These are phyloP conservation scores for Crinitomyces ghanaensis DNA, from an alignment of 805 yeast species.

Conservation along the genomic window DNA sequence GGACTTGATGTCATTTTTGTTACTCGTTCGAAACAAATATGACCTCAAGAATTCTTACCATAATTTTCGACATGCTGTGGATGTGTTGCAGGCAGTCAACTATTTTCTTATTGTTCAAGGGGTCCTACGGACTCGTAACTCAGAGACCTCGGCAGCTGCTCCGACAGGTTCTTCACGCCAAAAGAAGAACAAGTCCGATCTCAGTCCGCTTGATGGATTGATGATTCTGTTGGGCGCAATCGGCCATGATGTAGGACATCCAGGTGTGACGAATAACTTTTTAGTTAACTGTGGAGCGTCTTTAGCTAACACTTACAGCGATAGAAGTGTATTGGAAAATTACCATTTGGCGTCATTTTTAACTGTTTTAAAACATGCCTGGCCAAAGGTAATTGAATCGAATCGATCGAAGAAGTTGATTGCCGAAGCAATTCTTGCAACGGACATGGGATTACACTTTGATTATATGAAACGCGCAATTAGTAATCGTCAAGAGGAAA, in stretches of 20 bases:
- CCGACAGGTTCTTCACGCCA: background rate
- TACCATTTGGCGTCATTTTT: constrained; percentile 64
- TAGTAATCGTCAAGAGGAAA: constrained; percentile 12
- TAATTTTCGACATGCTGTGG: constrained; percentile 91
- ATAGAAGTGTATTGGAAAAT: constrained; percentile 66
- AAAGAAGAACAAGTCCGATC: background rate
- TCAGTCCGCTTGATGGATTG: constrained; percentile 36
- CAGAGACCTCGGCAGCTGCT: too few relatives aligned
- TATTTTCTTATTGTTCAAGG: constrained; percentile 34
- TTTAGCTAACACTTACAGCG: constrained; percentile 48
- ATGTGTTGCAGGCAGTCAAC: constrained; percentile 85
- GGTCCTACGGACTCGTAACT: constrained; percentile 4
- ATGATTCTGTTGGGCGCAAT: constrained; percentile 68
- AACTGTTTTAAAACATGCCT: constrained; percentile 38
- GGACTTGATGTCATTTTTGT: constrained; percentile 46
- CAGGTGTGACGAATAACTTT: constrained; percentile 82
- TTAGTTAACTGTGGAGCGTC: constrained; percentile 50
- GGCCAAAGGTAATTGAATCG: constrained; percentile 30
- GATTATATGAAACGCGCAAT: constrained; percentile 43
- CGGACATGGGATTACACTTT: constrained; percentile 89
- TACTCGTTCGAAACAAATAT: constrained; percentile 66
- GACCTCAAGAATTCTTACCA: constrained; percentile 84
- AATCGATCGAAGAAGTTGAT: constrained; percentile 13
- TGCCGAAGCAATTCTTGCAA: constrained; percentile 50
- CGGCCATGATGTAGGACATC: constrained; percentile 96